Evolutionary conservation across 495 filamentous ascomycete species (phyloP), one percentile per base, ranked within the genome.

Genomic region (Hypoxylon trugodes): DNA sequence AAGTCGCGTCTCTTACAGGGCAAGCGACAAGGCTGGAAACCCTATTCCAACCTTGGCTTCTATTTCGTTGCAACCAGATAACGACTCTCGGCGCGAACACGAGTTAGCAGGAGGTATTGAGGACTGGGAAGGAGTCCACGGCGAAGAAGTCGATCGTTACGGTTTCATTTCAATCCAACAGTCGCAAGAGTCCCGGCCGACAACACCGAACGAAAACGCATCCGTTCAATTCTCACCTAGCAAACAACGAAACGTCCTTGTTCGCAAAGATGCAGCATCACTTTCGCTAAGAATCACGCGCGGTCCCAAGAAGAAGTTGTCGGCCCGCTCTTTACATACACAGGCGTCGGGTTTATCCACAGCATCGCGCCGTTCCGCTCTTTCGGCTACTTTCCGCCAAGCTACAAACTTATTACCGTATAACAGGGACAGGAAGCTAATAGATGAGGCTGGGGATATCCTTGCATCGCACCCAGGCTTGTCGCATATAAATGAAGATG

Each of bases 71-170:
- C 77, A 26, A 73, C 77, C 59, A 68, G 73, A 73, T 74, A 78
- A 66, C 41, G 59, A 61, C 32, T 30, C 45, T 18, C 63, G 69
- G 45, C 64, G 42, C 38, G 71, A 65, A 19, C 70, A 76, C 32
- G 78, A 82, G 74, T 75, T 88, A 10, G 91, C 92, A 10, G 93
- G 93, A 12, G 94, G 94, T 0, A 86, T 96, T 35, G 95, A 99
- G 69, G 93, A 97, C 69, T 99, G 95, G 96, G 89, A 94, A 66
- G 89, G 97, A 73, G 77, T 99, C 8, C 81, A 88, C n/a, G 89
- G 84, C n/a, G 83, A 79, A 33, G 90, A 96, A 72, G 90, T 98
- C 36, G 95, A 99, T 76, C 82, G 85, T 69, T 99, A 98, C 73
- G 95, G 95, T 13, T 99, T 99, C 78, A 98, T 99, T 73, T 82